Evolutionary conservation across 225 moss, liverwort and hornwort genomes (phyloP).

Genomic region (Bryum argenteum): DNA sequence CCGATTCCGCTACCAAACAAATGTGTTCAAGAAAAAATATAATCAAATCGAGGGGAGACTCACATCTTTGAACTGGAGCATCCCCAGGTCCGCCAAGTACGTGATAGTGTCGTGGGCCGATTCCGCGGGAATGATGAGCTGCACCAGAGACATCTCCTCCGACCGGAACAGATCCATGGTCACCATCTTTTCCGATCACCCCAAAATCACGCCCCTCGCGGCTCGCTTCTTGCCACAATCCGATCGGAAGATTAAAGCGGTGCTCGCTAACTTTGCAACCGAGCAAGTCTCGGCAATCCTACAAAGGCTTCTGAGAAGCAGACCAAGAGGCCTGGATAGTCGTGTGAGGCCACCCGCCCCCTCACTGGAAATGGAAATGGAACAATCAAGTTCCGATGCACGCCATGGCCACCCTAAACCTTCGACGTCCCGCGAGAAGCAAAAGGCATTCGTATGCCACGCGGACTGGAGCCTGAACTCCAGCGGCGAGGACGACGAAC

Average conservation of each 20-base stretch:
- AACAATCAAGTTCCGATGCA: background rate
- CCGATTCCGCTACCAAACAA: background rate
- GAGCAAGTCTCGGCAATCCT: background rate
- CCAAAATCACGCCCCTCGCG: background rate
- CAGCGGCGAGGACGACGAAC: constrained; percentile 14
- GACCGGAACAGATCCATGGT: constrained; percentile 75
- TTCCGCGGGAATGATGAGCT: constrained; percentile 70
- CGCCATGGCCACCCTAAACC: constrained; percentile 19
- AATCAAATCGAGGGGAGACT: background rate
- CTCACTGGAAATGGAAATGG: background rate
- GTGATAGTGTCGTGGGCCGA: constrained; percentile 69
- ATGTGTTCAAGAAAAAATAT: background rate
- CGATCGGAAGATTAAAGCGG: constrained; percentile 19
- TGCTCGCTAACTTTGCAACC: background rate
- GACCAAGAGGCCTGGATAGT: background rate
- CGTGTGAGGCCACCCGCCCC: constrained; percentile 18
- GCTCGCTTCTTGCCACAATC: background rate
- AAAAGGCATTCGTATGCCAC: background rate
- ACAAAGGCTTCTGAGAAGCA: no score
- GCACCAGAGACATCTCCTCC: constrained; percentile 68
- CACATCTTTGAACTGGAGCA: constrained; percentile 80
- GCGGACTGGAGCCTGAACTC: background rate
- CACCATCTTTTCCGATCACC: constrained; percentile 40
- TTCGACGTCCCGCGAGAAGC: background rate
- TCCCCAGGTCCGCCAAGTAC: constrained; percentile 63